Conservation (phyloP, 169 alveolate species). For the Cryptosporidium bovis region DNA sequence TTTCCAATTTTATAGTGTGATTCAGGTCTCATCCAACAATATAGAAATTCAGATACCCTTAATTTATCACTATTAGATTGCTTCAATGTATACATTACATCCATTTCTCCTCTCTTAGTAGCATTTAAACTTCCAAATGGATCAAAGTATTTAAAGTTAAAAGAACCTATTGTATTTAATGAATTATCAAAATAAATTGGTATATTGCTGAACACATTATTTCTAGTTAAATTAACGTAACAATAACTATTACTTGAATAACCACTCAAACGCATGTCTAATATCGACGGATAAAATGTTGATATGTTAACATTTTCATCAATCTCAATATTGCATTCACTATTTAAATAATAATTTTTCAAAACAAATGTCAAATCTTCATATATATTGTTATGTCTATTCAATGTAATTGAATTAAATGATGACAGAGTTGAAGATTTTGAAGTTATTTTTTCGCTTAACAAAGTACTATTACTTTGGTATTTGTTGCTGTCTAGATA, state of each 20-base stretch:
- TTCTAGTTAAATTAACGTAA: conserved; percentile 1
- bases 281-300: conserved; percentile 13
- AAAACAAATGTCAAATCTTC: neutral
- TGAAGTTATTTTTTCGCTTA: neutral
- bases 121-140: conserved; percentile 17
- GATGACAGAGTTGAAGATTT: neutral
- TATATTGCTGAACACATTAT: neutral
- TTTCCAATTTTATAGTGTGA: conserved; percentile 11
- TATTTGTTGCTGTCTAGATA: neutral
- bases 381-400: neutral
- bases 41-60: conserved; percentile 41
- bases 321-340: neutral
- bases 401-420: neutral
- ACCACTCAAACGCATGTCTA: conserved; percentile 43
- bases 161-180: neutral
- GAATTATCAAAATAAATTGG: conserved; percentile 29
- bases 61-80: neutral
- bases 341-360: neutral
- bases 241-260: conserved; percentile 6
- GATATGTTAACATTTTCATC: neutral
- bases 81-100: conserved; percentile 19
- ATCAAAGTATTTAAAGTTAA: conserved; percentile 30
- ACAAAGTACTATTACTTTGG: neutral
- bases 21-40: conserved; percentile 70
- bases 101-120: conserved; percentile 38